These are phyloP conservation scores for Aspergillus egyptiacus DNA, from an alignment of 495 filamentous ascomycete genomes.

Conservation along the genomic window DNA sequence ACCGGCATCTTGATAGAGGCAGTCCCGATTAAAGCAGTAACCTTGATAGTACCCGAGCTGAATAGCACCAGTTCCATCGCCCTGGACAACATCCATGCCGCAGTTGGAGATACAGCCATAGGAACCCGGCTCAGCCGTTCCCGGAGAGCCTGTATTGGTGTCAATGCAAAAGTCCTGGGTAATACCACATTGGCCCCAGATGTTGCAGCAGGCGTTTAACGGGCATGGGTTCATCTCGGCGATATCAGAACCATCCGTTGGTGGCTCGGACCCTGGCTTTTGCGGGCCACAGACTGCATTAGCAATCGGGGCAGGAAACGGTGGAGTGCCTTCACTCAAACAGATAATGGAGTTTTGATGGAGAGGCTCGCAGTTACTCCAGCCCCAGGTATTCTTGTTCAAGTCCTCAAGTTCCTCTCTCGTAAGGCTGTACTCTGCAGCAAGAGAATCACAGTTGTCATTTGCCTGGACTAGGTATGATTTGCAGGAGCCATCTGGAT, in stretches of 20 bases:
- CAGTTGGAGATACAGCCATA: conserved; percentile 47
- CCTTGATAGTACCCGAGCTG: conserved; percentile 17
- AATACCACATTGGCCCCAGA: conserved; percentile 32
- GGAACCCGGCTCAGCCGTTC: conserved; percentile 22
- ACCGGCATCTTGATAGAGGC: conserved; percentile 15
- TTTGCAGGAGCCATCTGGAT: conserved; percentile 38
- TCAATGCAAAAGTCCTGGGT: conserved; percentile 41
- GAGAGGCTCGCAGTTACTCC: neutral
- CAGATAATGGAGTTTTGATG: neutral
- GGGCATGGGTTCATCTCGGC: conserved; percentile 21
- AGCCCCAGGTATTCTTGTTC: neutral
- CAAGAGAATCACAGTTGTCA: conserved; percentile 20
- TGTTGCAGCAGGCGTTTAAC: conserved; percentile 26
- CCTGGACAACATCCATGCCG: conserved; percentile 34
- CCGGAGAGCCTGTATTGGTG: conserved; percentile 27
- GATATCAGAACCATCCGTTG: neutral
- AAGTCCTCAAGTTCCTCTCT: neutral
- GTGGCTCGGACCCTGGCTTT: conserved; percentile 25
- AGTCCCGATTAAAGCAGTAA: conserved; percentile 23
- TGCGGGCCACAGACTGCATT: conserved; percentile 10
- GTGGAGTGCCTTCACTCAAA: neutral
- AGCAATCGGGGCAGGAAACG: neutral
- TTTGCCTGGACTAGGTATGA: conserved; percentile 24
- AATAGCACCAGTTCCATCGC: conserved; percentile 4
- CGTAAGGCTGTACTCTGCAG: neutral